A percentile compares a stretch with the other conserved stretches of the same genome.
Evolutionary conservation across 2,329 filamentous ascomycete species (phyloP).

Genomic region (Paraphoma chrysanthemicola): DNA sequence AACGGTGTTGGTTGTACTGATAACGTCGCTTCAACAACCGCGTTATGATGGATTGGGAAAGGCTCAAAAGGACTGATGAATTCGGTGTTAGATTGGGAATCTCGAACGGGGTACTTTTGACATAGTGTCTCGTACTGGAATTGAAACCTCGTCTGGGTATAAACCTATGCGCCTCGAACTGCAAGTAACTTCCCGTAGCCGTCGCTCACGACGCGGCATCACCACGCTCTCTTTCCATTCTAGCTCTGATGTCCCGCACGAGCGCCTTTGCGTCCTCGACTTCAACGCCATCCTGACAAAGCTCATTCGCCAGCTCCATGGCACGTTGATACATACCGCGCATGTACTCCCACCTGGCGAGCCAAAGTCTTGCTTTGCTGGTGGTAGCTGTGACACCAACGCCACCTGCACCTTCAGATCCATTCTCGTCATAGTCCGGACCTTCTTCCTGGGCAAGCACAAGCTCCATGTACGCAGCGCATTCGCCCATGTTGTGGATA

Average conservation of each 20-base stretch:
- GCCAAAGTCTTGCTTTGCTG: constrained; percentile 91
- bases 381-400: constrained; percentile 91
- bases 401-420: constrained; percentile 58
- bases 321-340: constrained; percentile 77
- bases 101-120: no score
- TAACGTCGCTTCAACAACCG: no score
- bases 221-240: constrained; percentile 62
- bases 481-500: constrained; percentile 77
- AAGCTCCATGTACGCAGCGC: constrained; percentile 93
- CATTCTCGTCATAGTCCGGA: constrained; percentile 46
- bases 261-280: constrained; percentile 96
- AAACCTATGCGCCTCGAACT: constrained; percentile 14
- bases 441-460: constrained; percentile 92
- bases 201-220: constrained; percentile 12
- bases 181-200: neutral
- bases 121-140: no score
- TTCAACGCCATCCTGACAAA: constrained; percentile 95
- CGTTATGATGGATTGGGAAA: no score
- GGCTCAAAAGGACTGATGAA: no score
- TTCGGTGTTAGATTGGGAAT: no score
- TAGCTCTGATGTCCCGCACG: constrained; percentile 82
- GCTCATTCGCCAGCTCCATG: constrained; percentile 82
- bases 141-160: constrained; percentile 12
- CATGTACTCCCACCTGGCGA: constrained; percentile 81
- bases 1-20: no score